Base-by-base conservation (phyloP, 108 stramenopile genomes). In the Pelagomonas calceolata region DNA sequence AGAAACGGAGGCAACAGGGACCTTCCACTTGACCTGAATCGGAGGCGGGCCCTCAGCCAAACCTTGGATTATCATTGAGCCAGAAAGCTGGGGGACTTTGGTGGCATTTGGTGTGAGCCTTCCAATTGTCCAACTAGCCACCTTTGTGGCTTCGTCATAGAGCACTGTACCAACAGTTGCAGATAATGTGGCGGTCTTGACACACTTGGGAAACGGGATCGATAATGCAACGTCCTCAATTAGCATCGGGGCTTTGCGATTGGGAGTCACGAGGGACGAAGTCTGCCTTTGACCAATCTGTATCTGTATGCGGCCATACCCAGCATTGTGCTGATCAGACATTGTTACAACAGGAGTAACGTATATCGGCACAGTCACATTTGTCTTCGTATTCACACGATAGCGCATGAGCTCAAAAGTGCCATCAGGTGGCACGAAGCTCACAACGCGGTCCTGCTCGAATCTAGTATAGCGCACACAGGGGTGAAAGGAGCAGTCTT, bases 381-480 rank as follows among this genome's bases (percentile, higher is more conserved):
- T 68, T 68, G 70, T 66, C 67, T 81, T 69, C 29, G 72, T 66
- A 67, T 77, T 75, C 21, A 92, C 90, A 31, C 95, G 87, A 76
- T 96, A 99, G 44, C 92, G 79, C 96, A 97, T 96, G 39, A 99
- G 78, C 74, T 94, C 92, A 83, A 99, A 99, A 32, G 82, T 73
- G 34, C 98, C 98, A 85, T 99, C 98, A 29, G 98, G 98, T 0
- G 98, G 98, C 10, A 99, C 95, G 80, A 99, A 99, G 71, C 87
- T 89, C 32, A 97, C 89, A 9, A 95, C 91, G 64, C 85, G 78
- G 74, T 97, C 96, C 32, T 83, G 76, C 70, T 96, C 98, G 78
- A 83, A 99, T 30, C 94, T 81, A 16, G 83, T 78, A 78, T 96
- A 94, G 67, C 98, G 81, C 67, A 99, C 96, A 81, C 98, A 99